Evolutionary conservation across 805 yeast species (phyloP), one percentile per base, ranked within the genome.

Genomic region (Scheffersomyces spartinae): DNA sequence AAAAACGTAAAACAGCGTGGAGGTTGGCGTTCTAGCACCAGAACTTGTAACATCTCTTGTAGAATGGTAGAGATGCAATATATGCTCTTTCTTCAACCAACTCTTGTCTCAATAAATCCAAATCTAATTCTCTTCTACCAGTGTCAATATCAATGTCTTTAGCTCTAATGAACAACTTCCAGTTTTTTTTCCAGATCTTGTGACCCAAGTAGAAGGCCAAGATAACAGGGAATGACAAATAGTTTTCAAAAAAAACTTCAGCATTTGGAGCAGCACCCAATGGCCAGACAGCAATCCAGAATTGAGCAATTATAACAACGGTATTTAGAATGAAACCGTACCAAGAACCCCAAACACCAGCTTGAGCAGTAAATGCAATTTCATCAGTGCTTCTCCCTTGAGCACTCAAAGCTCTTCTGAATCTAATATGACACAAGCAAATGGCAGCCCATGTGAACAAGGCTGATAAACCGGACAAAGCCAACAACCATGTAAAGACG

Each of bases 221-320:
- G 20, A 77, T 58, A 24, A 80, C 66, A 11, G 82, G 81, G 30
- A 64, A 61, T 8, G 83, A 71, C 39, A 82, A 56, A 49, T 74
- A 81, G 14, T 70, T 56, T 43, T 65, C 55, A 61, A 82, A 82
- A 63, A 82, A 82, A 23, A 39, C 52, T 20, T 50, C 40, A 6
- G 82, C 80, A 43, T 54, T 60, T 27, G 78, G 70, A 7, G 49
- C 23, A 5, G 31, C 58, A 9, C 72, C 71, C 23, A 72, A 43
- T 28, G 94, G 94, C 64, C 63, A 81, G 21, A 79, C 54, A 5
- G 91, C 86, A 31, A 76, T 64, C 83, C 88, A 83, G 61, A 83
- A 80, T 54, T 80, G 86, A 16, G 85, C 82, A 29, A 69, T 55
- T 32, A 84, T 58, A 34, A 82, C 74, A 29, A 77, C 47, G 17